Percentiles rank a stretch among this genome's conserved stretches.
These are phyloP conservation scores for Lotus japonicus DNA, from an alignment of 306 rosid genomes.

Conservation along the genomic window DNA sequence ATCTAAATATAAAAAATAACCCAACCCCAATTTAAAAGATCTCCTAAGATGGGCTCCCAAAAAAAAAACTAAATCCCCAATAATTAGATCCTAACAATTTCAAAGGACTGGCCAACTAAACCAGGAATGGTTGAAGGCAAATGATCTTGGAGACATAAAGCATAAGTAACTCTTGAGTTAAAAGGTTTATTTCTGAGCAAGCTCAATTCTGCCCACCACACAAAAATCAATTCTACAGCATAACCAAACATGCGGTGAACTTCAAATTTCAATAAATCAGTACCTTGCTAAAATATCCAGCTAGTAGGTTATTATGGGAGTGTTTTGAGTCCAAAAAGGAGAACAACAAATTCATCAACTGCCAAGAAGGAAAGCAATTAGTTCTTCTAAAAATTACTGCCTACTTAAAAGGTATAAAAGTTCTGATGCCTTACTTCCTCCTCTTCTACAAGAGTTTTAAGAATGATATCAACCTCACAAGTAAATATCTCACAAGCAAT, in stretches of 20 bases:
- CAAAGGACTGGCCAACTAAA: background rate
- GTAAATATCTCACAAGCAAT: slow-evolving; percentile 97
- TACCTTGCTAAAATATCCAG: slow-evolving; percentile 99
- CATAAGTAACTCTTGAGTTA: background rate
- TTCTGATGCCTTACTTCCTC: slow-evolving; percentile 64
- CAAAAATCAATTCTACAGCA: background rate
- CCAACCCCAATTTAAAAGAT: too few relatives aligned
- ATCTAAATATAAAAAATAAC: too few relatives aligned
- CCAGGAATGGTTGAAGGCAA: background rate
- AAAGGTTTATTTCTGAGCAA: background rate
- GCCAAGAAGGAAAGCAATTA: slow-evolving; percentile 43
- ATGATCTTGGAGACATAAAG: background rate
- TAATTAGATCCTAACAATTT: too few relatives aligned
- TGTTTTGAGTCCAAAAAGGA: slow-evolving; percentile 82
- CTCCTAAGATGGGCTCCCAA: too few relatives aligned
- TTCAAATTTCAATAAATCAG: slow-evolving; percentile 21
- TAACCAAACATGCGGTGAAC: background rate
- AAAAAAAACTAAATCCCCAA: too few relatives aligned
- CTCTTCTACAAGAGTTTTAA: slow-evolving; percentile 88
- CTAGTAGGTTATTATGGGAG: slow-evolving; percentile 75
- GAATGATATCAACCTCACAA: slow-evolving; percentile 92
- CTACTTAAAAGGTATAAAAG: background rate
- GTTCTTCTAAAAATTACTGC: slow-evolving; percentile 11
- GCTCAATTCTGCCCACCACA: background rate
- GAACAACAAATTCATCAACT: slow-evolving; percentile 87